A percentile compares a stretch with the other conserved stretches of the same genome.
phyloP scores from a whole-genome alignment of 2,329 filamentous ascomycete species.

The Aspergillus quadrilineatus region DNA sequence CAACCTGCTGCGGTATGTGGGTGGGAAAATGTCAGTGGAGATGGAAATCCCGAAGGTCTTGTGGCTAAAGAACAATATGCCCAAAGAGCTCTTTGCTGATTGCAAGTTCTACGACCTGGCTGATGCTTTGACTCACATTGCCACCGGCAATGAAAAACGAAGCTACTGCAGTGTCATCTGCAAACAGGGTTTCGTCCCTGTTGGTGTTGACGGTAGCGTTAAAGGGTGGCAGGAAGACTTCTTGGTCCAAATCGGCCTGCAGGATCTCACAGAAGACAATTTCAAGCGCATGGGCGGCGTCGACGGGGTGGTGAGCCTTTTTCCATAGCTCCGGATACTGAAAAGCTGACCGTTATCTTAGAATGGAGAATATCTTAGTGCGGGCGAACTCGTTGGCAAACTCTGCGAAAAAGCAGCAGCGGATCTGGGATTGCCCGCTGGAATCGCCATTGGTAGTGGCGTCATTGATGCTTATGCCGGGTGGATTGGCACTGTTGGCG shows the following conservation, averaged over 20 bases:
- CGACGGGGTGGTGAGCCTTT: conserved; percentile 78
- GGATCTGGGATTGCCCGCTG: conserved; percentile 79
- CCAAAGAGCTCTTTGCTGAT: conserved; percentile 78
- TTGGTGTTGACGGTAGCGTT: conserved; percentile 94
- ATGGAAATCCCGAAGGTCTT: conserved; percentile 99
- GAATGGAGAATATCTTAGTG: conserved; percentile 90
- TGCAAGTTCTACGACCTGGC: conserved; percentile 97
- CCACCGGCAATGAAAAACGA: conserved; percentile 85
- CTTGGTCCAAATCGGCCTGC: conserved; percentile 79
- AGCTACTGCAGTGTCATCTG: conserved; percentile 96
- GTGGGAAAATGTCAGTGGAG: conserved; percentile 97
- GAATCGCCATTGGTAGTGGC: conserved; percentile 89
- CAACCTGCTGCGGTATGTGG: conserved; percentile 91
- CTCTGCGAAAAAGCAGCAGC: conserved; percentile 78
- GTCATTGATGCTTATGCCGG: conserved; percentile 98
- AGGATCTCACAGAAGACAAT: conserved; percentile 77
- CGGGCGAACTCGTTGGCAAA: conserved; percentile 83
- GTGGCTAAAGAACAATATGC: conserved; percentile 99
- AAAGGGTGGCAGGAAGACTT: conserved; percentile 99
- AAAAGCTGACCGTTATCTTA: conserved; percentile 41
- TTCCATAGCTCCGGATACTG: not conserved
- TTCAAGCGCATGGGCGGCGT: conserved; percentile 95
- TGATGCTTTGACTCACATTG: conserved; percentile 90
- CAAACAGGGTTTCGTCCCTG: conserved; percentile 94
- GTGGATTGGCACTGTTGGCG: conserved; percentile 98